phyloP scores from a whole-genome alignment of 208 protist genomes.

The Leishmania arabica region DNA sequence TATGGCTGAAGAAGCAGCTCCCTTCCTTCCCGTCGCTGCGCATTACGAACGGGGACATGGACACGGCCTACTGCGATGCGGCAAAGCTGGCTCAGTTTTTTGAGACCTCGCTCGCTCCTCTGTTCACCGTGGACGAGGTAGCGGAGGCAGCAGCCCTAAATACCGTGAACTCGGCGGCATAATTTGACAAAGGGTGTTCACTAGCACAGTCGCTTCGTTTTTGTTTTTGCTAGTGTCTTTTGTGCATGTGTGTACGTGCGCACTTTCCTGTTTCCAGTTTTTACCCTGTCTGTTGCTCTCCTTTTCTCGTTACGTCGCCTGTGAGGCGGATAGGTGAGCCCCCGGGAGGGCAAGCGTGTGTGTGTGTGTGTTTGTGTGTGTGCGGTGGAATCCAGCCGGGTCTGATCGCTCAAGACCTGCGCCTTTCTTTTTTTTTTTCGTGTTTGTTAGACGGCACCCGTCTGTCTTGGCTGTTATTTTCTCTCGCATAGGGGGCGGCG shows the following conservation, averaged over 20 bases:
- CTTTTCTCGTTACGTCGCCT: background rate
- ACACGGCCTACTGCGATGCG: constrained; percentile 34
- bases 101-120: constrained; percentile 29
- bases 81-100: constrained; percentile 37
- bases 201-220: background rate
- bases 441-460: background rate
- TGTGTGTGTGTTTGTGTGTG: background rate
- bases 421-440: background rate
- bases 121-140: constrained; percentile 35
- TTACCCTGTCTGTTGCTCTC: too few species aligned
- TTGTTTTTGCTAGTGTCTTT: background rate
- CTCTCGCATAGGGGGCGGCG: background rate
- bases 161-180: background rate
- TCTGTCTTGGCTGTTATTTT: background rate
- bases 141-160: background rate
- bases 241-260: background rate
- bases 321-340: background rate
- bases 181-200: background rate
- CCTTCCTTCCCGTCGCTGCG: constrained; percentile 46
- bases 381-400: background rate
- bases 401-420: background rate
- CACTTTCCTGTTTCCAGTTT: background rate
- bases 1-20: constrained; percentile 70
- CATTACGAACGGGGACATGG: constrained; percentile 45
- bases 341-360: background rate